phyloP scores from a whole-genome alignment of 2,329 filamentous ascomycete genomes.

The Epichloe scottii region DNA sequence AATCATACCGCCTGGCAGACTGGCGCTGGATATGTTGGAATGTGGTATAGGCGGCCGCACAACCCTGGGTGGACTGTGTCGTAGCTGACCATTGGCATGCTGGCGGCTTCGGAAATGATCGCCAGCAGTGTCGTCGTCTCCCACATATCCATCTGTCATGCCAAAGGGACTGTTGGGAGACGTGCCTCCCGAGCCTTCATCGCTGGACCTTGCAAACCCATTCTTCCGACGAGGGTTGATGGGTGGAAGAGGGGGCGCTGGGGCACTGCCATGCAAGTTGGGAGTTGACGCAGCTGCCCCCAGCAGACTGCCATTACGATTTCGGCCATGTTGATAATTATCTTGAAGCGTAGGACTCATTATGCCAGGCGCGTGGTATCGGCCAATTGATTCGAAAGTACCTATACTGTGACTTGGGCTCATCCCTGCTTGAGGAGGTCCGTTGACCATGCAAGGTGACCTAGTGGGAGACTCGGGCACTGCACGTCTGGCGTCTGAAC shows the following conservation, averaged over 20 bases:
- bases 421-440: background rate
- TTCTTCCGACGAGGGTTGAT: conserved; percentile 45
- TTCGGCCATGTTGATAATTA: conserved; percentile 14
- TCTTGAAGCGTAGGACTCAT: conserved; percentile 6
- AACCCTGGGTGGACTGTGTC: conserved; percentile 1
- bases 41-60: conserved; percentile 2
- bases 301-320: conserved; percentile 24
- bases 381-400: conserved; percentile 12
- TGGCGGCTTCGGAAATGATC: conserved; percentile 1
- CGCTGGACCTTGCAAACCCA: conserved; percentile 21
- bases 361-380: conserved; percentile 8
- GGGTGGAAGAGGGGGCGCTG: conserved; percentile 40
- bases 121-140: background rate
- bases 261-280: conserved; percentile 21
- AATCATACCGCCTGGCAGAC: conserved; percentile 33
- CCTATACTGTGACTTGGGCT: conserved; percentile 5
- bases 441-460: conserved; percentile 1
- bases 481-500: background rate
- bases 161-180: background rate
- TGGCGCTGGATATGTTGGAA: conserved; percentile 17
- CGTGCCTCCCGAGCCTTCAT: conserved; percentile 16
- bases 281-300: conserved; percentile 22
- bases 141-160: background rate
- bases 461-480: background rate
- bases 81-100: background rate